Base-by-base conservation (phyloP, 2,329 filamentous ascomycete genomes). In the Fusarium sp. region DNA sequence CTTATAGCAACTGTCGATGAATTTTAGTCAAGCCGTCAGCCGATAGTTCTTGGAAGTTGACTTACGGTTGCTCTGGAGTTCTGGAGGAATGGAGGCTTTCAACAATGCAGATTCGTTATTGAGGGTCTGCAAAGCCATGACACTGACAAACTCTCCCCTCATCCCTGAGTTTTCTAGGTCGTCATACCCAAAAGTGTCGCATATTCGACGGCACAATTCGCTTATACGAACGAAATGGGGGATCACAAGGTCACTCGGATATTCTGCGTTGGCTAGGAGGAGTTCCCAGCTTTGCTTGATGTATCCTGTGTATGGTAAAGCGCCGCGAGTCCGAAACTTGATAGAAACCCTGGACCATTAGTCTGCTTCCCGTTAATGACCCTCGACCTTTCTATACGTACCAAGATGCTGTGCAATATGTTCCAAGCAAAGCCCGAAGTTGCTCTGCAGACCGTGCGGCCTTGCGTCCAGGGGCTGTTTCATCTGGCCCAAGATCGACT, bases 371-470 rank as follows among this genome's bases (percentile, higher is more conserved):
- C 5, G 11, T 11, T 3, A 4, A 21, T 1, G 8, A 9, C 6
- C 9, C 23, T 21, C 2, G 1, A 16, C 3, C 3, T 9, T 5
- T 21, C 15, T 15, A 5, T 52, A 18, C 65, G 9, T 25, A 67
- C 65, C 63, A 67, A 9, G 54, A 67, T 16, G 63, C 40, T 1
- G 65, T 67, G 9, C 63, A 67, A 4, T 67, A 67, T 9, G 65
- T 68, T 6, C 65, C 65, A 35, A 67, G 54, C 16, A 67, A 65
- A 7, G 65, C 65, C 4, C 65, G 54, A 6, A 67, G 28, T 12
- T 67, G 54, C 7, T 67, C 65, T 1, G 46, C 52, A 16, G 65
- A 67, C 3, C 65, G 46, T 23, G 54, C 35, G 0, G 46, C 35
- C 30, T 53, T 67, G 21, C 65, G 54, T 6, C 63, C 40, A 18